Conservation (phyloP, 768 basidiomycete species). For the Rhodotorula kratochvilovae region DNA sequence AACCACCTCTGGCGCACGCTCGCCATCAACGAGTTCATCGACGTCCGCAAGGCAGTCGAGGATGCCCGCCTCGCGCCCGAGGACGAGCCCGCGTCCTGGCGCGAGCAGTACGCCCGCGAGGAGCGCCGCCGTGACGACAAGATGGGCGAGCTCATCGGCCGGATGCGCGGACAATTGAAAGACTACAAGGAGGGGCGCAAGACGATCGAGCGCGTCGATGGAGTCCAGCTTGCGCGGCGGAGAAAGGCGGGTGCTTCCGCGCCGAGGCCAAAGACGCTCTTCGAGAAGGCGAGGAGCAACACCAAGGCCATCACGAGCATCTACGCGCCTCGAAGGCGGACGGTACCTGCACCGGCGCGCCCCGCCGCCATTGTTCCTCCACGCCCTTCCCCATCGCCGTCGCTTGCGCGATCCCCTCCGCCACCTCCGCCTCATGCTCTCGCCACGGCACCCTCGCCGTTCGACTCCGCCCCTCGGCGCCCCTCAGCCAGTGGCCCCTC, state of each 20-base stretch:
- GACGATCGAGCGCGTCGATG: conserved; percentile 15
- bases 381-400: neutral
- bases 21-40: conserved; percentile 28
- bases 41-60: conserved; percentile 27
- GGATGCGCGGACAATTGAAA: conserved; percentile 7
- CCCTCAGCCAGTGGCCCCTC: too few relatives aligned
- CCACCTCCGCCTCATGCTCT: too few relatives aligned
- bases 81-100: conserved; percentile 19
- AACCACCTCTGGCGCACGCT: conserved; percentile 24
- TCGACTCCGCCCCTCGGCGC: too few relatives aligned
- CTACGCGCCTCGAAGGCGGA: conserved; percentile 16
- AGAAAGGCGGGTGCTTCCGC: neutral
- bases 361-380: neutral
- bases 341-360: neutral
- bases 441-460: too few relatives aligned
- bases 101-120: conserved; percentile 10
- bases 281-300: conserved; percentile 22
- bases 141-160: conserved; percentile 3
- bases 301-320: conserved; percentile 16
- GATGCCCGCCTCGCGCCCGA: neutral
- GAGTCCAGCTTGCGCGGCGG: neutral
- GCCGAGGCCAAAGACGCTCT: conserved; percentile 19
- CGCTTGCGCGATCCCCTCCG: neutral
- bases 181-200: conserved; percentile 2
- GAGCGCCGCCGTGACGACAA: conserved; percentile 14